Conservation (phyloP, 2,329 filamentous ascomycete species). For the Aspergillus alliaceus region DNA sequence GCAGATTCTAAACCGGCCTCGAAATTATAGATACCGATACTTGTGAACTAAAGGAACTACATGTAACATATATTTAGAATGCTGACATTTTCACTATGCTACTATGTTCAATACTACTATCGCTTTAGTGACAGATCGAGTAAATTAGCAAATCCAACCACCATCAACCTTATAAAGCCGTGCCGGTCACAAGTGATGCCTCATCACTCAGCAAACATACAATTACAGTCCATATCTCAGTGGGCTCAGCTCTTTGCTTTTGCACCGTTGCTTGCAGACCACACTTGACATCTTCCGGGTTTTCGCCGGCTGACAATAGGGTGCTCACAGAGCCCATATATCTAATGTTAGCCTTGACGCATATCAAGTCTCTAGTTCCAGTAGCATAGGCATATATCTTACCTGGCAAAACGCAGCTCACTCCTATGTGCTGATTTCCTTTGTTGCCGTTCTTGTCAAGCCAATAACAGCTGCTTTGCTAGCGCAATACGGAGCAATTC, state of each 20-base stretch:
- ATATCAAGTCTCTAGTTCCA: background rate
- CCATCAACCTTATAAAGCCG: conserved; percentile 42
- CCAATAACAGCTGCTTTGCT: conserved; percentile 48
- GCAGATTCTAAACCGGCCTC: too few relatives aligned
- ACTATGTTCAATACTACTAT: too few relatives aligned
- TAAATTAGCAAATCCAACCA: conserved; percentile 13
- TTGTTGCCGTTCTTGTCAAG: conserved; percentile 41
- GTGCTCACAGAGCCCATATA: background rate
- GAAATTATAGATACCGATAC: too few relatives aligned
- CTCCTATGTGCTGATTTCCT: conserved; percentile 35
- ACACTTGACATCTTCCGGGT: background rate
- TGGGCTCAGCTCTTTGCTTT: conserved; percentile 17
- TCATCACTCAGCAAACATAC: conserved; percentile 51
- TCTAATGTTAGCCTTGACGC: background rate
- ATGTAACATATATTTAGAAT: too few relatives aligned
- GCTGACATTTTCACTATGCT: too few relatives aligned
- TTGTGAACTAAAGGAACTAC: too few relatives aligned
- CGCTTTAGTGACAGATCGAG: too few relatives aligned
- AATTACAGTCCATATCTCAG: conserved; percentile 49
- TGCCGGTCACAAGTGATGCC: conserved; percentile 48
- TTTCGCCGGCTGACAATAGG: background rate
- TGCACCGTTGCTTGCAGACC: background rate
- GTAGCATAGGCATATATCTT: background rate
- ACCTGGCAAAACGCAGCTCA: conserved; percentile 25
- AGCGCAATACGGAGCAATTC: conserved; percentile 38